phyloP scores from a whole-genome alignment of 2,329 filamentous ascomycete genomes.

The Exophiala spinifera region DNA sequence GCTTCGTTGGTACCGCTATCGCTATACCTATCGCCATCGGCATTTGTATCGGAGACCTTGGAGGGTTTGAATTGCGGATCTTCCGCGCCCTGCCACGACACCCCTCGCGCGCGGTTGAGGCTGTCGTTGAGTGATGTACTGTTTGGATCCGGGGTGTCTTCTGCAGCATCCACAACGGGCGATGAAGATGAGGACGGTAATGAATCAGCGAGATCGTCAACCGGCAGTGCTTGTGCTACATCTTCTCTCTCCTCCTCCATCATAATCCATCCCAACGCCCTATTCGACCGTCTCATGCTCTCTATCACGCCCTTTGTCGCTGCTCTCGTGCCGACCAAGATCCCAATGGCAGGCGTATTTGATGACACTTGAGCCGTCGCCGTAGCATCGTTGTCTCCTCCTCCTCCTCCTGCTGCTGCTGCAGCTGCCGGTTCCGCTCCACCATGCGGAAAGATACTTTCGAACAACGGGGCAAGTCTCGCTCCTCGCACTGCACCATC shows the following conservation, averaged over 20 bases:
- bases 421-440: no score
- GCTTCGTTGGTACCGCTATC: no score
- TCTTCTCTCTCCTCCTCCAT: constrained; percentile 37
- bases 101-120: neutral
- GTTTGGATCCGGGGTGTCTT: no score
- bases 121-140: no score
- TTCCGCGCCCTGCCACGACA: neutral
- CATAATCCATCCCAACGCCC: constrained; percentile 65
- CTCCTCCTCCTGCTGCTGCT: no score
- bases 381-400: neutral
- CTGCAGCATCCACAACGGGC: no score
- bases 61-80: no score
- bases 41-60: neutral
- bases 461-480: constrained; percentile 4
- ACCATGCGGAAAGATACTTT: neutral
- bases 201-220: no score
- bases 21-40: no score
- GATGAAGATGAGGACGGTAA: no score
- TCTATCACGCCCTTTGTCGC: constrained; percentile 78
- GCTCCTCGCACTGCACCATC: constrained; percentile 54
- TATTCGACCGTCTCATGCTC: constrained; percentile 62
- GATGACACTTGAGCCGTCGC: no score
- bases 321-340: constrained; percentile 66
- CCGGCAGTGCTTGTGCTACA: no score
- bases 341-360: constrained; percentile 49